phyloP scores from a whole-genome alignment of 495 filamentous ascomycete species.

The Aspergillus carlsbadensis region DNA sequence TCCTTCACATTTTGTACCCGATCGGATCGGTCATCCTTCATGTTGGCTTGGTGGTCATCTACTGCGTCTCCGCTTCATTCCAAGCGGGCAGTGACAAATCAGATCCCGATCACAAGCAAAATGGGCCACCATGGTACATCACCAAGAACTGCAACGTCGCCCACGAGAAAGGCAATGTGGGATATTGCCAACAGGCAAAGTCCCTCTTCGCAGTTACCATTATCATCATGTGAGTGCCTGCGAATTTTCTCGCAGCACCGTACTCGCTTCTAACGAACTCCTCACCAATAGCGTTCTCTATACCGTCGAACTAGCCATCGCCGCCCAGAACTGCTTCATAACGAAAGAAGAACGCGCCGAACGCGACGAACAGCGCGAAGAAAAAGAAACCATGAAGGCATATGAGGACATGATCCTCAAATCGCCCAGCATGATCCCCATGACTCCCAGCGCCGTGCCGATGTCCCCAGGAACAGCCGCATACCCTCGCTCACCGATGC shows the following conservation, averaged over 20 bases:
- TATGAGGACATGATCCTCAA: conserved; percentile 48
- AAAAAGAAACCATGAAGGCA: conserved; percentile 40
- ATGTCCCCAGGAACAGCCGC: conserved; percentile 10
- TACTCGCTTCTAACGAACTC: conserved; percentile 17
- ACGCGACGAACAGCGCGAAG: conserved; percentile 35
- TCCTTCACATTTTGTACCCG: conserved; percentile 72
- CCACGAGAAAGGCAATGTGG: conserved; percentile 47
- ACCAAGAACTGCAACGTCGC: conserved; percentile 72
- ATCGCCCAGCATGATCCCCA: conserved; percentile 39
- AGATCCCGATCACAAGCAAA: conserved; percentile 67
- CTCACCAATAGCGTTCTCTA: conserved; percentile 48
- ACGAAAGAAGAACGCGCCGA: conserved; percentile 43
- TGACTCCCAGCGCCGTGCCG: conserved; percentile 26
- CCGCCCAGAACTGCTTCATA: conserved; percentile 61
- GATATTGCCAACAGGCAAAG: conserved; percentile 77
- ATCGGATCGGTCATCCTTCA: conserved; percentile 62
- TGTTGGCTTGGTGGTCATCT: conserved; percentile 59
- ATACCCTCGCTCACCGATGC: conserved; percentile 17
- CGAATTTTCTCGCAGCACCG: background rate
- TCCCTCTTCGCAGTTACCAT: conserved; percentile 68
- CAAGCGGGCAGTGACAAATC: conserved; percentile 80
- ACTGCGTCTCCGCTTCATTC: conserved; percentile 62
- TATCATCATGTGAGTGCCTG: conserved; percentile 64
- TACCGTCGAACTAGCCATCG: conserved; percentile 53
- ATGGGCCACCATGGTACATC: conserved; percentile 79